A percentile compares a stretch with the other conserved stretches of the same genome.
phyloP scores from a whole-genome alignment of 495 filamentous ascomycete species.

The Hyaloscypha finlandica region DNA sequence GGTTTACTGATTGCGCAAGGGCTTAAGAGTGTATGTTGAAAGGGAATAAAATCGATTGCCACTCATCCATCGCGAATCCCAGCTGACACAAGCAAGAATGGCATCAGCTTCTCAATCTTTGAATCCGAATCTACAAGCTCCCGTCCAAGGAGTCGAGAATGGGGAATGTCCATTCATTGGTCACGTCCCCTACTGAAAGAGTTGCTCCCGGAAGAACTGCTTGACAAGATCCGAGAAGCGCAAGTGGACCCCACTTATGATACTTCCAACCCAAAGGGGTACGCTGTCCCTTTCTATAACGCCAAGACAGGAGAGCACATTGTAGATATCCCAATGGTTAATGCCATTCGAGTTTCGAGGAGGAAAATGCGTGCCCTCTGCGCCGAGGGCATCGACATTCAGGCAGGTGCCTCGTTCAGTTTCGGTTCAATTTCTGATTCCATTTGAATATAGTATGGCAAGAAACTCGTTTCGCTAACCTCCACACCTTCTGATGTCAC shows the following conservation, averaged over 20 bases:
- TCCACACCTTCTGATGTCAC: background rate
- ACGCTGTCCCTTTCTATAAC: conserved; percentile 4
- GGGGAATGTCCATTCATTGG: conserved; percentile 10
- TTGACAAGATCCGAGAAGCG: conserved; percentile 1
- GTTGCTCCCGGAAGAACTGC: background rate
- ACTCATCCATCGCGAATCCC: background rate
- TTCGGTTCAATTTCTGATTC: background rate
- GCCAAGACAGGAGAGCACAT: conserved; percentile 6
- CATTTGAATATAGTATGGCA: background rate
- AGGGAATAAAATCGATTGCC: background rate
- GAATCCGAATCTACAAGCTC: conserved; percentile 4
- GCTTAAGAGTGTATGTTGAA: background rate
- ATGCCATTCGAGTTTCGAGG: conserved; percentile 4
- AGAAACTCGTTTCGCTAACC: background rate
- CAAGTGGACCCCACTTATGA: conserved; percentile 1
- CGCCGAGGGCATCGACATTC: conserved; percentile 2
- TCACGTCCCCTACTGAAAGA: background rate
- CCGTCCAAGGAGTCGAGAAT: conserved; percentile 6
- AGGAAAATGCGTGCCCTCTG: conserved; percentile 7
- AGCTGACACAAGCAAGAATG: background rate
- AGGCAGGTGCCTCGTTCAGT: background rate
- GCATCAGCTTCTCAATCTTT: conserved; percentile 3
- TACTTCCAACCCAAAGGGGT: background rate
- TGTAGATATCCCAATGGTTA: conserved; percentile 8
- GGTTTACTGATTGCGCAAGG: conserved; percentile 4